Percentiles rank a stretch among this genome's conserved stretches.
Evolutionary conservation across 352 stramenopile species (phyloP).

Genomic region (Thraustotheca clavata): DNA sequence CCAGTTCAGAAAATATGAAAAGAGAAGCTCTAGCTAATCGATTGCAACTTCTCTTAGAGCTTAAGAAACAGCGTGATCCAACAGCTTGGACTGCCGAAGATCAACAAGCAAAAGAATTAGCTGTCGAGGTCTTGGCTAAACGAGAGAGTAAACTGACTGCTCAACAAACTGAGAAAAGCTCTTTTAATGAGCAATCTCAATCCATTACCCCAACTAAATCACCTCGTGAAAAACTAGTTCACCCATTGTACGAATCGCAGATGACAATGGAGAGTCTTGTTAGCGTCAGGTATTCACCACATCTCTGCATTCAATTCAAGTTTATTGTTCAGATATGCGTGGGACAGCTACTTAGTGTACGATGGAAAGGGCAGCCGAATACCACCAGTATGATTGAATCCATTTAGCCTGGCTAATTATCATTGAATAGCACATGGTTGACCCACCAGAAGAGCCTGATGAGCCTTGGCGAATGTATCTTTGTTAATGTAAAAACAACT

Average conservation of each 20-base stretch:
- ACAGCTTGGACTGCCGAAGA: background rate
- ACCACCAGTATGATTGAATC: background rate
- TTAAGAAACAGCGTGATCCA: background rate
- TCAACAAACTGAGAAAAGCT: too few species aligned
- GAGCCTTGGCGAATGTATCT: background rate
- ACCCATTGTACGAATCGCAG: background rate
- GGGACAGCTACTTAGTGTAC: background rate
- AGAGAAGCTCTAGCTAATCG: background rate
- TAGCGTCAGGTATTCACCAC: background rate
- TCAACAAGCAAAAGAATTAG: background rate
- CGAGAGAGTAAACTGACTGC: background rate
- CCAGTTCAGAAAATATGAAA: too few species aligned
- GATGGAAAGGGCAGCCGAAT: background rate
- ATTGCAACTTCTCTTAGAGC: background rate
- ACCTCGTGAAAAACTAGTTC: background rate
- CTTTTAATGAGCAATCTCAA: background rate
- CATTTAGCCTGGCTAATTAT: background rate
- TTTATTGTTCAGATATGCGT: background rate
- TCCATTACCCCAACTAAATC: background rate
- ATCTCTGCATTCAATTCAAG: background rate
- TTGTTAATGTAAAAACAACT: too few species aligned
- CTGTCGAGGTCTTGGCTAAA: background rate
- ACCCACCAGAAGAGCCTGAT: background rate
- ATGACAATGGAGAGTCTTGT: constrained; percentile 2
- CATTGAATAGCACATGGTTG: background rate